Evolutionary conservation across 2,329 filamentous ascomycete genomes (phyloP).

Genomic region (Penicillium nordicum): DNA sequence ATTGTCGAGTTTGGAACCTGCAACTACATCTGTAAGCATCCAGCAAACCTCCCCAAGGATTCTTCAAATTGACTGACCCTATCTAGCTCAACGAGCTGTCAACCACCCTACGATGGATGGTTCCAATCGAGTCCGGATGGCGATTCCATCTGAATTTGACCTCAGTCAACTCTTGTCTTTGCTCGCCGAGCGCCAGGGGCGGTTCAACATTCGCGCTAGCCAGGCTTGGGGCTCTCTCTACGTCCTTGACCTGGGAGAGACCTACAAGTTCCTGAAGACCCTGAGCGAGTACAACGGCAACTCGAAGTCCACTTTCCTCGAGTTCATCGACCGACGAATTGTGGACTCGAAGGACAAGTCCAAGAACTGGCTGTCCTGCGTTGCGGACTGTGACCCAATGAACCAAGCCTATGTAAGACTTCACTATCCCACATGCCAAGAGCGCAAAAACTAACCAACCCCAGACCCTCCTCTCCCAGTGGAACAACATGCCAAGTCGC

Average conservation of each 20-base stretch:
- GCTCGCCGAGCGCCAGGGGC: conserved; percentile 38
- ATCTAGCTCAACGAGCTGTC: conserved; percentile 42
- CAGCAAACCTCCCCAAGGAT: neutral
- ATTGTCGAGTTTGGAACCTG: conserved; percentile 46
- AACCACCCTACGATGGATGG: conserved; percentile 41
- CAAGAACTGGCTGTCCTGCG: conserved; percentile 43
- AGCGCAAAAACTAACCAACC: neutral
- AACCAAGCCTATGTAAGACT: conserved; percentile 41
- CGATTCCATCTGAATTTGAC: conserved; percentile 41
- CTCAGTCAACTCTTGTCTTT: conserved; percentile 38
- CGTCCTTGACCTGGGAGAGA: conserved; percentile 41
- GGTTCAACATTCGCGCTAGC: conserved; percentile 45
- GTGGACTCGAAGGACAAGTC: conserved; percentile 45
- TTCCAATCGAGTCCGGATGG: conserved; percentile 36
- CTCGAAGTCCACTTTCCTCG: conserved; percentile 38
- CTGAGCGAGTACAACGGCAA: conserved; percentile 40
- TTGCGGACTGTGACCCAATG: conserved; percentile 41
- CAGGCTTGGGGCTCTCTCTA: conserved; percentile 44
- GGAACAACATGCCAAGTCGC: conserved; percentile 48
- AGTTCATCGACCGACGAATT: conserved; percentile 46
- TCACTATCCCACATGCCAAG: neutral
- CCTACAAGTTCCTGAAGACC: conserved; percentile 40
- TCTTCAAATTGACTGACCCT: conserved; percentile 16
- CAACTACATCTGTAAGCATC: conserved; percentile 44
- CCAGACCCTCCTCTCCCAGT: conserved; percentile 41